Evolutionary conservation across 352 stramenopile genomes (phyloP).

Genomic region (Pythium rishiriense): DNA sequence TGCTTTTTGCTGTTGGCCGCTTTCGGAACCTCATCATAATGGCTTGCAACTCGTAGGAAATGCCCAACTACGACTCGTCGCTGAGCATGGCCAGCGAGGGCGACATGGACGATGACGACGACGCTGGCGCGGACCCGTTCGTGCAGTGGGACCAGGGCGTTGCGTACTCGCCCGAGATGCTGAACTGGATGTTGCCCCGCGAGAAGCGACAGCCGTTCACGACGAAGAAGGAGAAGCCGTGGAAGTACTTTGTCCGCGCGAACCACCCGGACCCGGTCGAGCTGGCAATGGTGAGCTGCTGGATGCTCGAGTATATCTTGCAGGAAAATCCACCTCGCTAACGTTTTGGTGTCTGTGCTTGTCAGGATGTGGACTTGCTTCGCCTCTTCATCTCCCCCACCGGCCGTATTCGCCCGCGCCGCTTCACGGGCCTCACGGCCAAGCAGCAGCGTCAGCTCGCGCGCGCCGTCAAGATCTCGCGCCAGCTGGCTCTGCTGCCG

Average conservation of each 20-base stretch:
- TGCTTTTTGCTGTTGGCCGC: too few relatives aligned
- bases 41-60: conserved; percentile 36
- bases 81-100: conserved; percentile 53
- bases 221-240: conserved; percentile 65
- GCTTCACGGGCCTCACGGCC: conserved; percentile 77
- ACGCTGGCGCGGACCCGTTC: conserved; percentile 45
- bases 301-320: not conserved
- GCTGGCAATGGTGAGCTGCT: conserved; percentile 50
- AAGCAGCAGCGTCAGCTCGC: conserved; percentile 85
- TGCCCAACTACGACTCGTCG: conserved; percentile 67
- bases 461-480: conserved; percentile 76
- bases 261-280: conserved; percentile 79
- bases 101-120: conserved; percentile 36
- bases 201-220: conserved; percentile 60
- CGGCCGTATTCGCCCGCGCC: conserved; percentile 78
- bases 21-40: not conserved
- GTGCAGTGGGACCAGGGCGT: conserved; percentile 50
- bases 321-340: not conserved
- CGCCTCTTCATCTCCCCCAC: conserved; percentile 83
- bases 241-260: conserved; percentile 77
- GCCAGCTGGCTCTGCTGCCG: conserved; percentile 72
- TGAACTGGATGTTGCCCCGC: conserved; percentile 80
- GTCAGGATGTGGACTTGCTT: conserved; percentile 69
- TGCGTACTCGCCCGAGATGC: conserved; percentile 74
- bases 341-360: conserved; percentile 1